These are phyloP conservation scores for Rhodamnia rubescens DNA, from an alignment of 345 rosid species.

Conservation along the genomic window DNA sequence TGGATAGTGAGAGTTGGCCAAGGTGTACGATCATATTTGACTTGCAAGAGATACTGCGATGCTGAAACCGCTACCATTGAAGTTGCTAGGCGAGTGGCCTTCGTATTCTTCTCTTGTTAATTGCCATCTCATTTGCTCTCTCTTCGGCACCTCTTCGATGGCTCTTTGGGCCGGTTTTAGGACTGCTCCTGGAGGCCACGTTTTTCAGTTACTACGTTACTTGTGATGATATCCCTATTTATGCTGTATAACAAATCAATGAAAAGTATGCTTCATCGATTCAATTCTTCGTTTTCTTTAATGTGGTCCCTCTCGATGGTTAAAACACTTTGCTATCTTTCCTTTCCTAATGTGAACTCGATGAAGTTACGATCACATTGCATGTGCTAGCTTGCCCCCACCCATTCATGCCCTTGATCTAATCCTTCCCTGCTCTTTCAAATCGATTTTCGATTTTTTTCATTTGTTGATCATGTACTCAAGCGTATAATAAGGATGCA, in stretches of 20 bases:
- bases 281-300: not conserved
- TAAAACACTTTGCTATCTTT: not conserved
- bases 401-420: not conserved
- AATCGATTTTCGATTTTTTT: not conserved
- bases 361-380: not conserved
- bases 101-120: conserved; percentile 1
- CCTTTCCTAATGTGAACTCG: not conserved
- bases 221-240: too few relatives aligned
- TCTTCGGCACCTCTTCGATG: not conserved
- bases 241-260: too few relatives aligned
- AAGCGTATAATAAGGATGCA: not conserved
- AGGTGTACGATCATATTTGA: conserved; percentile 8
- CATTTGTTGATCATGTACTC: not conserved
- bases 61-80: conserved; percentile 15
- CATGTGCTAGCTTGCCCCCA: not conserved
- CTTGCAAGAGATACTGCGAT: conserved; percentile 16
- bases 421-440: not conserved
- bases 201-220: too few relatives aligned
- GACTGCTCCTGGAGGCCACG: too few relatives aligned
- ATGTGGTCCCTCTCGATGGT: not conserved
- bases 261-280: too few relatives aligned
- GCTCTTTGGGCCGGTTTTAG: not conserved
- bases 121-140: not conserved
- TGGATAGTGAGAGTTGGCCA: conserved; percentile 14
- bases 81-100: conserved; percentile 2